Evolutionary conservation across 352 stramenopile genomes (phyloP), one percentile per base, ranked within the genome.

Genomic region (Phytophthora sansomeana): DNA sequence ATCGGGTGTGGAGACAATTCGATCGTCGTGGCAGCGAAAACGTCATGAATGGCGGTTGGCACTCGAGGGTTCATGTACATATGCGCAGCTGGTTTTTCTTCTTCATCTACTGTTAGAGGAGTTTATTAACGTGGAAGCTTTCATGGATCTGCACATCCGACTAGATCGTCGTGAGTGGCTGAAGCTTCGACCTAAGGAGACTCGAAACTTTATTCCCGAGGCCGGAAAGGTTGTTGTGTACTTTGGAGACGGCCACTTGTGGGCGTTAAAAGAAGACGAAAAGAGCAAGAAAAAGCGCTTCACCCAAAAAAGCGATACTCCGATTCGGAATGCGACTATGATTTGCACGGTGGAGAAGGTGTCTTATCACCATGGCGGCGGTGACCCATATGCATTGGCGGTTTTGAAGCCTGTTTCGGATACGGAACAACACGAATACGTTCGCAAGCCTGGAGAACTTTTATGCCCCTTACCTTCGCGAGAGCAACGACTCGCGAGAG

Each of bases 261-360:
- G 90, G 53, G 87, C 87, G n/a, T 42, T 95, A 30, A 91, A 92
- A 72, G 83, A 92, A 72, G 87, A 95, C 47, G 73, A 74, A 2
- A 93, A 93, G 57, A 75, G 65, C 9, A 92, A 90, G 74, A 89
- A 84, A 72, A 93, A 90, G 54, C 69, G 82, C 1, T 91, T 93
- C 26, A 81, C 82, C 0, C 78, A 90, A 28, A 92, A 93, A 47
- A 89, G 82, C 17, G 85, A 92, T 56, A 50, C 72, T 13, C 81
- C 85, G 39, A 36, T 85, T 41, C 52, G 60, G 11, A 75, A 80
- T 21, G 53, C 74, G 24, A 92, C 83, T n/a, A 43, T 85, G 17
- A 66, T 92, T 16, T 95, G 87, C 49, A 75, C 58, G 1, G 85
- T 93, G 9, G 53, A 76, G 19, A 87, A 83, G 16, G 73, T 91